A percentile compares a stretch with the other conserved stretches of the same genome.
phyloP scores from a whole-genome alignment of 2,329 filamentous ascomycete species.

The Rachicladosporium sp. region DNA sequence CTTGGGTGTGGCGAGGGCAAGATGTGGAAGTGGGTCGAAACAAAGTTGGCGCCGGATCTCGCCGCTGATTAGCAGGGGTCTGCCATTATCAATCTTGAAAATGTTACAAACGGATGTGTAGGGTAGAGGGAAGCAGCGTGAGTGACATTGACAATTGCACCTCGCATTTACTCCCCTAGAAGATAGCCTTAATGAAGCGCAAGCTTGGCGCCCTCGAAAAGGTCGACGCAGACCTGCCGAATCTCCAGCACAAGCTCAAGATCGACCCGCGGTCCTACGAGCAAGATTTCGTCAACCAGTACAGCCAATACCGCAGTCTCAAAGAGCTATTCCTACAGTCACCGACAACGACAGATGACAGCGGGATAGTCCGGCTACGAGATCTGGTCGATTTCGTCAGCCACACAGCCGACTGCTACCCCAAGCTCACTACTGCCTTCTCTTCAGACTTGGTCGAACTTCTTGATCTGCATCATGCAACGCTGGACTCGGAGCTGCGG shows the following conservation, averaged over 20 bases:
- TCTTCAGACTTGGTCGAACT: constrained; percentile 71
- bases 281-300: constrained; percentile 79
- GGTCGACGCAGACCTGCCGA: constrained; percentile 82
- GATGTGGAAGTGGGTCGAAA: too few relatives aligned
- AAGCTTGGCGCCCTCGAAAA: constrained; percentile 90
- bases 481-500: constrained; percentile 69
- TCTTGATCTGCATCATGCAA: constrained; percentile 67
- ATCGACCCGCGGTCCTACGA: constrained; percentile 81
- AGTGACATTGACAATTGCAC: too few relatives aligned
- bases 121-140: too few relatives aligned
- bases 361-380: constrained; percentile 70
- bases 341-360: constrained; percentile 63
- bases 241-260: constrained; percentile 82
- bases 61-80: too few relatives aligned
- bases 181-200: constrained; percentile 78
- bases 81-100: too few relatives aligned
- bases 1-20: too few relatives aligned
- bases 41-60: too few relatives aligned
- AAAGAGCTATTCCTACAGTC: constrained; percentile 82
- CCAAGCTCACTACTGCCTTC: constrained; percentile 63
- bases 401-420: constrained; percentile 89
- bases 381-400: constrained; percentile 89
- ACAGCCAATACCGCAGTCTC: constrained; percentile 82
- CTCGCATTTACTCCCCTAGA: too few relatives aligned
- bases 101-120: too few relatives aligned